Conservation (phyloP, 768 basidiomycete species). For the Cytidiella melzeri region DNA sequence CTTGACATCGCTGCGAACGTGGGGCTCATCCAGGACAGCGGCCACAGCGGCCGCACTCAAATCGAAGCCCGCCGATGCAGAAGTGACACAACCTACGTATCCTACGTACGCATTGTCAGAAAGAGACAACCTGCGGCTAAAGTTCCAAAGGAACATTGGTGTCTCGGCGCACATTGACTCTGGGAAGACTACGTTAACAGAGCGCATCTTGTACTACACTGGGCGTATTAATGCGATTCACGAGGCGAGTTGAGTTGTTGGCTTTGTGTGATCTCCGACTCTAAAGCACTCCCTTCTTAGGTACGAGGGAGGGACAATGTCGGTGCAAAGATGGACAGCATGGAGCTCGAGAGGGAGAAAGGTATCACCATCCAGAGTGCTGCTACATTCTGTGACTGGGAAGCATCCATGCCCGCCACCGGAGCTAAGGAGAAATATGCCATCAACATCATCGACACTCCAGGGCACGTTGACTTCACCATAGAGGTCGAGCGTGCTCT, state of each 20-base stretch:
- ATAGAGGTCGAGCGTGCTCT: conserved; percentile 98
- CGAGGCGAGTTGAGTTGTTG: conserved; percentile 54
- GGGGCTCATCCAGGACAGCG: conserved; percentile 1
- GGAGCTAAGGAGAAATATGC: conserved; percentile 76
- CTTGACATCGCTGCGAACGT: neutral
- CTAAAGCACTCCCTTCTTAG: conserved; percentile 30
- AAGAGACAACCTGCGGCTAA: conserved; percentile 58
- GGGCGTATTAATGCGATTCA: conserved; percentile 94
- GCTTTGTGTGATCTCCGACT: neutral
- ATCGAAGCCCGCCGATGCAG: conserved; percentile 12
- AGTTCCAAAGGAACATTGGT: conserved; percentile 89
- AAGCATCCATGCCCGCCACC: conserved; percentile 54
- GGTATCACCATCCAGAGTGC: conserved; percentile 99
- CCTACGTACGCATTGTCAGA: conserved; percentile 40
- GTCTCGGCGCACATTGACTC: conserved; percentile 95
- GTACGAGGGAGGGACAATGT: conserved; percentile 92
- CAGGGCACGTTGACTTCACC: conserved; percentile 99
- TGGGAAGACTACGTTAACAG: conserved; percentile 96
- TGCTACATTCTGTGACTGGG: conserved; percentile 98
- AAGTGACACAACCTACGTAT: neutral
- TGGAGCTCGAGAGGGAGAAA: conserved; percentile 98
- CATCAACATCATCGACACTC: conserved; percentile 98
- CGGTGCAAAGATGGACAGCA: conserved; percentile 99
- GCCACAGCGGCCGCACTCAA: conserved; percentile 18
- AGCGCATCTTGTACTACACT: conserved; percentile 93